Percentiles rank a stretch among this genome's conserved stretches.
Conservation (phyloP, 2,329 filamentous ascomycete genomes). For the Nannizziopsis arthrosporioides region DNA sequence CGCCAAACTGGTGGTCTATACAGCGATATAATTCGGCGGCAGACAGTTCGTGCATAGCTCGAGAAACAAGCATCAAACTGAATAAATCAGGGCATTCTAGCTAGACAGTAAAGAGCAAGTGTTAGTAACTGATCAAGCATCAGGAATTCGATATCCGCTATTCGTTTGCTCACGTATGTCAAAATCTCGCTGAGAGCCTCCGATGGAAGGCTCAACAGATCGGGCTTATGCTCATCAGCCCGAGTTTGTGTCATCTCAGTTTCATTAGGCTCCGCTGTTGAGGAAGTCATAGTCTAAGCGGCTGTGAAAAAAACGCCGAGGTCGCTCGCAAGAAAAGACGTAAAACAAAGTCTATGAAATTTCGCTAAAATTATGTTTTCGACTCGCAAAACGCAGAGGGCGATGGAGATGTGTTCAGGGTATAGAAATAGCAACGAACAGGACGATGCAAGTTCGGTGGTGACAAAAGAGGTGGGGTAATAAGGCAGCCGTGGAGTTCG, state of each 20-base stretch:
- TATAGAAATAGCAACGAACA: neutral
- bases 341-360: neutral
- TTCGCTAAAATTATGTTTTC: neutral
- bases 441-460: neutral
- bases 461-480: neutral
- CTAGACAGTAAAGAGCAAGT: constrained; percentile 9
- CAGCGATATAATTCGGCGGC: constrained; percentile 48
- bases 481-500: neutral
- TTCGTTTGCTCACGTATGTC: constrained; percentile 25
- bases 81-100: constrained; percentile 13
- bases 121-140: neutral
- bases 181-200: constrained; percentile 25
- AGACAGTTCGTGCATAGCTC: constrained; percentile 47
- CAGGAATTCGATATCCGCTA: constrained; percentile 38
- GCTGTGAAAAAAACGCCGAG: neutral
- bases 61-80: constrained; percentile 48
- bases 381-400: neutral
- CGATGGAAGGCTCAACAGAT: constrained; percentile 21
- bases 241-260: neutral
- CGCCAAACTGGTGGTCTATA: constrained; percentile 46
- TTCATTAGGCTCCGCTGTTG: neutral
- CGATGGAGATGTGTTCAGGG: neutral
- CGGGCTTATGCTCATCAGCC: neutral
- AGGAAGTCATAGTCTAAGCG: neutral
- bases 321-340: too few species aligned